phyloP scores from a whole-genome alignment of 495 filamentous ascomycete species.

The Penicillium odoratum region DNA sequence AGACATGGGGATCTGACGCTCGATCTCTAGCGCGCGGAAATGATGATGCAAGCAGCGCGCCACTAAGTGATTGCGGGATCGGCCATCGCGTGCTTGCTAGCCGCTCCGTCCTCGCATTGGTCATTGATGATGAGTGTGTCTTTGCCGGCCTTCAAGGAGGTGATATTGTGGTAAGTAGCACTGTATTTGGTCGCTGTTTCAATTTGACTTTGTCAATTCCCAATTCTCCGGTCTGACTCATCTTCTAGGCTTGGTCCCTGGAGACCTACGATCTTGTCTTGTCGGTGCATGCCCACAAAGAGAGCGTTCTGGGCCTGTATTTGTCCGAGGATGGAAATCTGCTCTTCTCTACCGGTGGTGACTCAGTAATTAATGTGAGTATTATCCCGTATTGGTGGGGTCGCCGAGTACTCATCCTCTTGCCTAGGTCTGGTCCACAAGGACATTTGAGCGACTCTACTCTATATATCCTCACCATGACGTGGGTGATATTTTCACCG shows the following conservation, averaged over 20 bases:
- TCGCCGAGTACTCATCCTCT: slow-evolving; percentile 11
- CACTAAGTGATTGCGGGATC: slow-evolving; percentile 40
- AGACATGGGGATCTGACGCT: slow-evolving; percentile 41
- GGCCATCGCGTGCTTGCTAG: slow-evolving; percentile 48
- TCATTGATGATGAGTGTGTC: slow-evolving; percentile 48
- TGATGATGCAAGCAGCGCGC: slow-evolving; percentile 16
- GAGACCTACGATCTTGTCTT: slow-evolving; percentile 77
- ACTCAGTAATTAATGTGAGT: slow-evolving; percentile 86
- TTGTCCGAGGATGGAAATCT: slow-evolving; percentile 70
- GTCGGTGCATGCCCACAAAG: slow-evolving; percentile 80
- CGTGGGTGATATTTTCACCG: slow-evolving; percentile 92
- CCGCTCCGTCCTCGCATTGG: slow-evolving; percentile 48
- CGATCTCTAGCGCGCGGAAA: slow-evolving; percentile 13
- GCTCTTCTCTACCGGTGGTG: slow-evolving; percentile 90
- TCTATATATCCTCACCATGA: slow-evolving; percentile 93
- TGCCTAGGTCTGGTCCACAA: slow-evolving; percentile 62
- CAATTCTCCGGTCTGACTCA: slow-evolving; percentile 10
- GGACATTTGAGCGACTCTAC: slow-evolving; percentile 68
- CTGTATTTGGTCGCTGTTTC: background rate
- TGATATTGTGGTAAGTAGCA: slow-evolving; percentile 69
- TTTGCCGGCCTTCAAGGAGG: slow-evolving; percentile 88
- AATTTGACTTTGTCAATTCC: background rate
- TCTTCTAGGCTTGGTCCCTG: slow-evolving; percentile 71
- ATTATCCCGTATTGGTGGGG: background rate
- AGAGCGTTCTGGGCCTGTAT: slow-evolving; percentile 83